Evolutionary conservation across 306 rosid species (phyloP).

Genomic region (Pachyrhizus erosus): DNA sequence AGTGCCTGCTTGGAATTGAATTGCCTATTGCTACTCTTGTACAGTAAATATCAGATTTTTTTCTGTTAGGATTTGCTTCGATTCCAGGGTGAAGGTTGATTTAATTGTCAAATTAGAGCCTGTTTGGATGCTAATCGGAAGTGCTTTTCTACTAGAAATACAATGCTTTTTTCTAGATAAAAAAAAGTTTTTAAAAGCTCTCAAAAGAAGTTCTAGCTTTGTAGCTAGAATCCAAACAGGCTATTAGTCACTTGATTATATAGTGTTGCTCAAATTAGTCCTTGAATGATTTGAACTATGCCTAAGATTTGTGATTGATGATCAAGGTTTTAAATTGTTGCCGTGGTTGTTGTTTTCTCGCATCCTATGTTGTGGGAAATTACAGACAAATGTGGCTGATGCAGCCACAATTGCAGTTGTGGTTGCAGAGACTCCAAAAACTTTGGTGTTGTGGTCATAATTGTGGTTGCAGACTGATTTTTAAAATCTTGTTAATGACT

Average conservation of each 20-base stretch:
- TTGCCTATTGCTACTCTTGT: neutral
- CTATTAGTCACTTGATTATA: neutral
- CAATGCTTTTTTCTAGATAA: too few relatives aligned
- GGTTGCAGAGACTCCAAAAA: neutral
- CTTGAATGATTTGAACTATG: neutral
- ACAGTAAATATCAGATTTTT: neutral
- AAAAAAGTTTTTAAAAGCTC: too few relatives aligned
- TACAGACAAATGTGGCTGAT: neutral
- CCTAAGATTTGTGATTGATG: neutral
- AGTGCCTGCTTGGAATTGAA: conserved; percentile 33
- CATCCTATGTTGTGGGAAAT: neutral
- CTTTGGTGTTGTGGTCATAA: neutral
- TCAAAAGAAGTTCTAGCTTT: too few relatives aligned
- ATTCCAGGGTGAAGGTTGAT: neutral
- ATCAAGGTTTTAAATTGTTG: neutral
- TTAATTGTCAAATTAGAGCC: neutral
- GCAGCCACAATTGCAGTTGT: neutral
- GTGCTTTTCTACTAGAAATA: too few relatives aligned
- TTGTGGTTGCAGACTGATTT: neutral
- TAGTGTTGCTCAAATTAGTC: neutral
- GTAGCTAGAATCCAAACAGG: too few relatives aligned
- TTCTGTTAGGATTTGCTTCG: neutral
- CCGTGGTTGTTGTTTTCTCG: neutral
- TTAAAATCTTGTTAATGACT: neutral
- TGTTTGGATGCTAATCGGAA: too few relatives aligned